Evolutionary conservation across 805 yeast genomes (phyloP).

Genomic region (Wickerhamomyces hampshirensis): DNA sequence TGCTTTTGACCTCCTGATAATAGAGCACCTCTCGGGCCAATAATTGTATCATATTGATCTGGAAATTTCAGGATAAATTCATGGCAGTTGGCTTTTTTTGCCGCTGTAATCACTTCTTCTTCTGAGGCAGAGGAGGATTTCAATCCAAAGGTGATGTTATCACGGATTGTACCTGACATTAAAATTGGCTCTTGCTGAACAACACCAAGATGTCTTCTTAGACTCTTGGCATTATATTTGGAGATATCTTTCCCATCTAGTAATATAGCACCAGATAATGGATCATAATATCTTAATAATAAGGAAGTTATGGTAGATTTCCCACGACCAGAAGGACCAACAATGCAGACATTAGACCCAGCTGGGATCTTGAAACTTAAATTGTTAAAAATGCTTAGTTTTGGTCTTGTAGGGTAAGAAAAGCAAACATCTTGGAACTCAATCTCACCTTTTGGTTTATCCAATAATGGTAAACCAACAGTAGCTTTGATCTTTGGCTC

Average conservation of each 20-base stretch:
- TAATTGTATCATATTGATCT: constrained; percentile 56
- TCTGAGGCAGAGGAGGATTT: constrained; percentile 43
- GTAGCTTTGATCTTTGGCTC: constrained; percentile 66
- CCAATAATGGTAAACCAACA: constrained; percentile 44
- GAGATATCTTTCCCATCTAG: constrained; percentile 51
- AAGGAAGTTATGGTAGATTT: constrained; percentile 75
- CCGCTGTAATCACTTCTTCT: constrained; percentile 39
- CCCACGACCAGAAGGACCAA: constrained; percentile 89
- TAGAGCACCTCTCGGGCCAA: constrained; percentile 62
- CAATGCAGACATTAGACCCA: constrained; percentile 65
- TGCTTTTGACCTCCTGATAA: constrained; percentile 95
- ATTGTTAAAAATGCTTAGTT: constrained; percentile 47
- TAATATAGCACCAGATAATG: constrained; percentile 41
- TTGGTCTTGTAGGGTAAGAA: constrained; percentile 84
- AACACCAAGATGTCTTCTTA: constrained; percentile 58
- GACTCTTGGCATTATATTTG: constrained; percentile 40
- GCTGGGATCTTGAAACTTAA: constrained; percentile 44
- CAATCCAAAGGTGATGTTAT: constrained; percentile 72
- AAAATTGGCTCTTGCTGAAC: constrained; percentile 78
- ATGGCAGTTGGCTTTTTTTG: constrained; percentile 50
- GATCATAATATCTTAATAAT: constrained; percentile 50
- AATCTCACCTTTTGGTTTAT: constrained; percentile 41
- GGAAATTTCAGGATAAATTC: constrained; percentile 59
- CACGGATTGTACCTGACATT: constrained; percentile 74
- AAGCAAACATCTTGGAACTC: constrained; percentile 65